Percentiles rank a stretch among this genome's conserved stretches.
These are phyloP conservation scores for Globisporangium ultimum DNA, from an alignment of 352 stramenopile species.

Conservation along the genomic window DNA sequence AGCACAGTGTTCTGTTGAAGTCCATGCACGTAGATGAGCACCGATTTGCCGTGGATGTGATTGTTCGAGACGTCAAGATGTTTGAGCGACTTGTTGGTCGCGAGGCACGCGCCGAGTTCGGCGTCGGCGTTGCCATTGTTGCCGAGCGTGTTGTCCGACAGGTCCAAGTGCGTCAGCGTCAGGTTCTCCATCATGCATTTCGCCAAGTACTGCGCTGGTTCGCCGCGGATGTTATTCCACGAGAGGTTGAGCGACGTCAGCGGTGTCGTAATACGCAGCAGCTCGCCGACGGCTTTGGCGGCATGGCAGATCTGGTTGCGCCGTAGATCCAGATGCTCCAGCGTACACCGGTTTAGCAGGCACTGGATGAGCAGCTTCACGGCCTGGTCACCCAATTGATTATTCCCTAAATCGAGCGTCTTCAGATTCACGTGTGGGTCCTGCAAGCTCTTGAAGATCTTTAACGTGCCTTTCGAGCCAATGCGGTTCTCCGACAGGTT, in stretches of 20 bases:
- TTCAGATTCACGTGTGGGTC: constrained; percentile 56
- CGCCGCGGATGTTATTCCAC: constrained; percentile 74
- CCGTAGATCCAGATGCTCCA: constrained; percentile 56
- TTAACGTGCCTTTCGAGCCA: constrained; percentile 42
- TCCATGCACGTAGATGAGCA: constrained; percentile 59
- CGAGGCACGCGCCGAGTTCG: constrained; percentile 55
- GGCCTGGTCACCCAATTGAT: constrained; percentile 62
- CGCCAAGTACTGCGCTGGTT: constrained; percentile 57
- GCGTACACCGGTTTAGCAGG: constrained; percentile 62
- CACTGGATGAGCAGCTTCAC: constrained; percentile 56
- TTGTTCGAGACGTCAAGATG: constrained; percentile 67
- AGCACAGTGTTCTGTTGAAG: constrained; percentile 56
- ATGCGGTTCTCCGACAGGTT: constrained; percentile 68
- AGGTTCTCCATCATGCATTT: constrained; percentile 73
- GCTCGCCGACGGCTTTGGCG: constrained; percentile 47
- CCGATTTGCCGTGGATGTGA: constrained; percentile 54
- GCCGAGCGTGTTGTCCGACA: constrained; percentile 73
- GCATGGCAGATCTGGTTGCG: constrained; percentile 69
- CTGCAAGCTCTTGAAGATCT: constrained; percentile 53
- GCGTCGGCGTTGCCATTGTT: constrained; percentile 65
- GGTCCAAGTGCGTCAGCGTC: constrained; percentile 52
- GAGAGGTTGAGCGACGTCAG: constrained; percentile 59
- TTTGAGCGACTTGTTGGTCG: constrained; percentile 61
- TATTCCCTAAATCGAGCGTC: constrained; percentile 68
- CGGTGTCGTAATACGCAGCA: constrained; percentile 59